phyloP scores from a whole-genome alignment of 345 rosid genomes.

The Sisymbrium irio region DNA sequence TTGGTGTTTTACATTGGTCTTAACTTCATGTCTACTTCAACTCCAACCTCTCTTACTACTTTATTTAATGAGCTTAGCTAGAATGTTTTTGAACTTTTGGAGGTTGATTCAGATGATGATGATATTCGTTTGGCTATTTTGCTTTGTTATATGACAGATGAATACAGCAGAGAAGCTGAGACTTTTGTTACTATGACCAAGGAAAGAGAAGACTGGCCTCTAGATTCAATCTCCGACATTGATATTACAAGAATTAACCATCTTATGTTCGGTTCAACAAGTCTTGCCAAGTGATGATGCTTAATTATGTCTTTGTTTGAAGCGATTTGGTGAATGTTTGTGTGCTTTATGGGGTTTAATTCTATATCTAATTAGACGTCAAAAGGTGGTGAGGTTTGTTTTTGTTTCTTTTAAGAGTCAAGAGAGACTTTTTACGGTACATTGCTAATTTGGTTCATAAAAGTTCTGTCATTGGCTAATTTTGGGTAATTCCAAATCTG shows the following conservation, averaged over 20 bases:
- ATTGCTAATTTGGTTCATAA: conserved; percentile 12
- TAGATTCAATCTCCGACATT: conserved; percentile 61
- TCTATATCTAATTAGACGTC: too few relatives aligned
- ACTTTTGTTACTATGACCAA: conserved; percentile 1
- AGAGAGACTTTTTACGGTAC: background rate
- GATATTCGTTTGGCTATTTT: background rate
- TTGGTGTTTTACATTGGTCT: conserved; percentile 55
- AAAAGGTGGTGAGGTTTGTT: too few relatives aligned
- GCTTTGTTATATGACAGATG: conserved; percentile 45
- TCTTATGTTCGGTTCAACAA: conserved; percentile 44
- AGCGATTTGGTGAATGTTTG: background rate
- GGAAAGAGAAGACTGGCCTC: conserved; percentile 45
- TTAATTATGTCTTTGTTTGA: background rate
- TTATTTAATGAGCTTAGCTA: conserved; percentile 43
- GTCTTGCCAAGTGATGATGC: background rate
- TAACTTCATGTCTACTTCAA: conserved; percentile 65
- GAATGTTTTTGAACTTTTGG: background rate
- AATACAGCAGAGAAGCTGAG: conserved; percentile 57
- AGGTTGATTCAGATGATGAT: background rate
- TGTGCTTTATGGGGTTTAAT: background rate
- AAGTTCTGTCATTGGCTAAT: conserved; percentile 17
- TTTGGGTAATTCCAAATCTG: background rate
- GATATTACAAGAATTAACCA: conserved; percentile 44
- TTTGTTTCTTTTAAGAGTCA: background rate
- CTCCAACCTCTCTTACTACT: conserved; percentile 46